These are phyloP conservation scores for Monoraphidium neglectum DNA, from an alignment of 139 green algal genomes.

Conservation along the genomic window DNA sequence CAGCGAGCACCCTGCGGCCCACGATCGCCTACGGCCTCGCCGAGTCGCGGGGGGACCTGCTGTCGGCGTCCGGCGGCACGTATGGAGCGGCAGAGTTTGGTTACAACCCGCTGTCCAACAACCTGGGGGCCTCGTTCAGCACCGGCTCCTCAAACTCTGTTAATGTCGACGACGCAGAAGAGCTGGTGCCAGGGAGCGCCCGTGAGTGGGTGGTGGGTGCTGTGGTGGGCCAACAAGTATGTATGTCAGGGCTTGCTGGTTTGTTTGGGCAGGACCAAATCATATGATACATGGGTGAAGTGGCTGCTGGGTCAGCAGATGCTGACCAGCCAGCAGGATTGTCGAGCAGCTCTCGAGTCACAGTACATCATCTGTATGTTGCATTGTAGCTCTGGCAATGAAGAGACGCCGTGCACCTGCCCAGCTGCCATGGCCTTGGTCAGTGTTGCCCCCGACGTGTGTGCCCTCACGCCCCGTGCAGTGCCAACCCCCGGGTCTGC, in stretches of 20 bases:
- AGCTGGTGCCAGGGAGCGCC: not conserved
- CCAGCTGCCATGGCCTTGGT: no score
- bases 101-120: slow-evolving; percentile 35
- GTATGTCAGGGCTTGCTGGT: not conserved
- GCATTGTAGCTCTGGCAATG: no score
- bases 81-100: slow-evolving; percentile 20
- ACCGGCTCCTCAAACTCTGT: slow-evolving; percentile 4
- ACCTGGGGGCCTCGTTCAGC: slow-evolving; percentile 16
- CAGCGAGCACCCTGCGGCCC: slow-evolving; percentile 17
- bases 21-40: slow-evolving; percentile 5
- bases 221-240: not conserved
- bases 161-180: not conserved
- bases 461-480: not conserved
- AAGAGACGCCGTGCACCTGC: no score
- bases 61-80: not conserved
- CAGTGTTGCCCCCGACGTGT: not conserved
- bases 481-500: not conserved
- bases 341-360: no score
- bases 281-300: no score
- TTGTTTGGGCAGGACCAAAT: not conserved
- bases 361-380: no score
- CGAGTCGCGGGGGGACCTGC: not conserved
- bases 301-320: not conserved
- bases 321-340: no score
- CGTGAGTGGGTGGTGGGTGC: not conserved